A percentile compares a stretch with the other conserved stretches of the same genome.
Evolutionary conservation across 2,329 filamentous ascomycete species (phyloP).

Genomic region (Stylonectria norvegica): DNA sequence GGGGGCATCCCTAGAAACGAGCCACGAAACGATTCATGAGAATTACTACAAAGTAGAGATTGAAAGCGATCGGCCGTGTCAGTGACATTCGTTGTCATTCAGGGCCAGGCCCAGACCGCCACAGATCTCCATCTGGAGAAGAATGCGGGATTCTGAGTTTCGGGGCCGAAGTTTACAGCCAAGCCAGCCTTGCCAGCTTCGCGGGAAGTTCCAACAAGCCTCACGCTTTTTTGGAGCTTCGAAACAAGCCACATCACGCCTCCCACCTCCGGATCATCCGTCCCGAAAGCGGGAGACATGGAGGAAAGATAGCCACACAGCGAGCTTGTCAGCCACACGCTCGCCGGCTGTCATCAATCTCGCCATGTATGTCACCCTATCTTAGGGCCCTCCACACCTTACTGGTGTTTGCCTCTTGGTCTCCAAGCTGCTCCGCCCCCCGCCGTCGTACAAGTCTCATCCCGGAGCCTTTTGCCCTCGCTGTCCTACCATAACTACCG

Average conservation of each 20-base stretch:
- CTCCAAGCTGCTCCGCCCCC: not conserved
- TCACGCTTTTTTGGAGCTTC: slow-evolving; percentile 1
- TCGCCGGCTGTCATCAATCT: slow-evolving; percentile 14
- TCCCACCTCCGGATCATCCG: slow-evolving; percentile 23
- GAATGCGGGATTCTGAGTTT: no score
- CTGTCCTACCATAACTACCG: no score
- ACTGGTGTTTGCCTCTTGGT: not conserved
- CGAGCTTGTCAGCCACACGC: slow-evolving; percentile 1
- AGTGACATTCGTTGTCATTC: not conserved
- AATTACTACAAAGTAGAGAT: not conserved
- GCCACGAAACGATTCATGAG: not conserved
- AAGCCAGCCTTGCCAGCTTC: not conserved
- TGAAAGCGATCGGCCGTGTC: not conserved
- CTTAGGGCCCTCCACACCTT: not conserved
- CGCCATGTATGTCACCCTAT: slow-evolving; percentile 17
- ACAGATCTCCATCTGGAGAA: no score
- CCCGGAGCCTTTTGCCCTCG: no score
- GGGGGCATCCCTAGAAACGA: not conserved
- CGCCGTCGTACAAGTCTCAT: no score
- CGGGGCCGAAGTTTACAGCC: no score
- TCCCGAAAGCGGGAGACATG: slow-evolving; percentile 17
- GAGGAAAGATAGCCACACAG: slow-evolving; percentile 6
- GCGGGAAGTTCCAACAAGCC: not conserved
- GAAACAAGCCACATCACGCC: slow-evolving; percentile 6
- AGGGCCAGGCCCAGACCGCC: not conserved